Evolutionary conservation across 306 rosid species (phyloP).

Genomic region (Styphnolobium japonicum): DNA sequence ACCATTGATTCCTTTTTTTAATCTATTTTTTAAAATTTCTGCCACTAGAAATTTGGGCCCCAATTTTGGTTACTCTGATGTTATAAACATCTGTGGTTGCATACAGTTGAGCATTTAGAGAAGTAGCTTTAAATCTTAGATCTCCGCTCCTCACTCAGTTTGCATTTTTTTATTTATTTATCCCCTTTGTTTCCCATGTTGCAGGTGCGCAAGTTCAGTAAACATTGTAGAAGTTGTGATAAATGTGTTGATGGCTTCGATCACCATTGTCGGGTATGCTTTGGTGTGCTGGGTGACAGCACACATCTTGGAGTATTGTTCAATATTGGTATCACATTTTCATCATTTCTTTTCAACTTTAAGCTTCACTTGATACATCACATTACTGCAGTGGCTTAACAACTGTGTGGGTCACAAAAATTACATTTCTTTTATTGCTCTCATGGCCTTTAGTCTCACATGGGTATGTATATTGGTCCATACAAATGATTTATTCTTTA

Average conservation of each 20-base stretch:
- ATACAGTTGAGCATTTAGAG: neutral
- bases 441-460: slow-evolving; percentile 83
- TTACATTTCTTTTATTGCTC: slow-evolving; percentile 80
- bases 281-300: slow-evolving; percentile 15
- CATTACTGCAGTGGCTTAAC: slow-evolving; percentile 93
- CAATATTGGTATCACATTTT: slow-evolving; percentile 13
- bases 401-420: slow-evolving; percentile 95
- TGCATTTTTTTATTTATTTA: neutral
- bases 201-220: slow-evolving; percentile 97
- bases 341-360: slow-evolving; percentile 1
- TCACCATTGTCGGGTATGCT: slow-evolving; percentile 95
- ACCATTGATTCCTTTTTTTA: slow-evolving; percentile 4
- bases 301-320: slow-evolving; percentile 22
- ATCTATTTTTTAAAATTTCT: neutral
- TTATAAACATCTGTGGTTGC: neutral
- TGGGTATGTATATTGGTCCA: slow-evolving; percentile 66
- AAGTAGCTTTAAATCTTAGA: slow-evolving; percentile 2
- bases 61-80: neutral
- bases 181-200: slow-evolving; percentile 25
- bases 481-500: neutral
- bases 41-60: neutral
- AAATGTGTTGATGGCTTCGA: slow-evolving; percentile 97
- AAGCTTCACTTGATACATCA: slow-evolving; percentile 33
- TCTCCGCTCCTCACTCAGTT: neutral
- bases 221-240: slow-evolving; percentile 98